Evolutionary conservation across 2,329 filamentous ascomycete species (phyloP), one percentile per base, ranked within the genome.

Genomic region (Fusarium guadeloupense): DNA sequence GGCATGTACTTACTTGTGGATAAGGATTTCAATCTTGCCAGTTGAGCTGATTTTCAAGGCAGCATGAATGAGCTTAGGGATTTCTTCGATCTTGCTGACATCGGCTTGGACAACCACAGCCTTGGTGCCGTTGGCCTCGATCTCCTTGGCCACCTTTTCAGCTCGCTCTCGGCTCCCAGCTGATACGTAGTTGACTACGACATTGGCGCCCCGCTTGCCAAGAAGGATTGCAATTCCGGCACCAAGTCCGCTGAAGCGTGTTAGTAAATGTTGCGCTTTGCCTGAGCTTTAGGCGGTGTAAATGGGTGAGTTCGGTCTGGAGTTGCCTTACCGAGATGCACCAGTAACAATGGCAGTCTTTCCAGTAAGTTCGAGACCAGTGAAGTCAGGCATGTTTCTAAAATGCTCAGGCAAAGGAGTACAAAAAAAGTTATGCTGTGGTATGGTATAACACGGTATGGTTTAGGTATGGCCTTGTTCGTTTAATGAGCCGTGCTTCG

Each of bases 261-360:
- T 46, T 3, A 41, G 26, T 4, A n/a, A 10, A 9, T 21, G 12
- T 3, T 5, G 12, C 44, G 19, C 28, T 16, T 2, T 12, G 3
- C 8, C 9, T 35, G 3, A 42, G 25, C 26, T 58, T 57, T 0
- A 53, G 26, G 10, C 10, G 14, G 4, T 30, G 26, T 30, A 7
- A 14, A 30, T 30, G 10, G 26, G 6, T 30, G 26, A 13, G 26
- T 28, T 10, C 6, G 14, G 26, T 28, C 10, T 2, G 3, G 17
- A 2, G 12, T 10, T n/a, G n/a, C n/a, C 46, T 14, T 51, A 64
- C 61, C 61, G 28, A 4, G 61, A 69, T 4, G 64, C 57, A 13
- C 66, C 66, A 3, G 66, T 69, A 9, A 69, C 66, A 3, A 69
- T 64, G 47, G 68, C 69, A 19, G 53, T 57, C 54, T 70, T 71